These are phyloP conservation scores for Fusarium anthophilum DNA, from an alignment of 2,329 filamentous ascomycete species.

Conservation along the genomic window DNA sequence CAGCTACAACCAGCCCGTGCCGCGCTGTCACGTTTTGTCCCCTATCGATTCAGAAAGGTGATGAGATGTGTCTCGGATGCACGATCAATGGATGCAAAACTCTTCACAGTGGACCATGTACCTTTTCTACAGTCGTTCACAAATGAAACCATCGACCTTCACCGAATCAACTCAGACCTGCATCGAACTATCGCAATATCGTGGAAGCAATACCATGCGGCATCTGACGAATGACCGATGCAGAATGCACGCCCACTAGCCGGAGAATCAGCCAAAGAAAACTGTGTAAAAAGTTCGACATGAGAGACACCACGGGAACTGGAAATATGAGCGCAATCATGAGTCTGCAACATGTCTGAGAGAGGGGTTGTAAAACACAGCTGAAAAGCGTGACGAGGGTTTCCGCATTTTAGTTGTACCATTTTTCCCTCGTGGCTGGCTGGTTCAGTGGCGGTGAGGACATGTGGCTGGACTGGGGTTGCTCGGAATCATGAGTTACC, in stretches of 20 bases:
- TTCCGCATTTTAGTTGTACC: too few species aligned
- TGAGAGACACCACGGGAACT: too few species aligned
- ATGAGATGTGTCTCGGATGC: not conserved
- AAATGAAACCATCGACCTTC: not conserved
- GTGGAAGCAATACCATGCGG: too few species aligned
- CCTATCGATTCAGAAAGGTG: not conserved
- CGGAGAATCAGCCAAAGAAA: fast-evolving
- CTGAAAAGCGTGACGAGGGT: not conserved
- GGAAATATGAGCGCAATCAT: too few species aligned
- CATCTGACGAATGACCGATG: not conserved
- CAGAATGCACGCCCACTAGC: too few species aligned
- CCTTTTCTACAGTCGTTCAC: fast-evolving
- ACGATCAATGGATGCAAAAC: not conserved
- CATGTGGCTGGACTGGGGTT: not conserved
- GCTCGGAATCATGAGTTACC: not conserved
- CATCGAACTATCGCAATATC: not conserved
- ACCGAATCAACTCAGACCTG: not conserved
- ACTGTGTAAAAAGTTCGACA: not conserved
- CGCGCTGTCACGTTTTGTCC: not conserved
- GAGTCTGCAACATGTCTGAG: not conserved
- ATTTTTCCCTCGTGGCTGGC: not conserved
- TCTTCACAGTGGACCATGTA: too few species aligned
- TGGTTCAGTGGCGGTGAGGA: not conserved
- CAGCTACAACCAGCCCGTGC: not conserved
- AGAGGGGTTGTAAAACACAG: not conserved